Base-by-base conservation (phyloP, 306 rosid genomes). In the Senna siamea region DNA sequence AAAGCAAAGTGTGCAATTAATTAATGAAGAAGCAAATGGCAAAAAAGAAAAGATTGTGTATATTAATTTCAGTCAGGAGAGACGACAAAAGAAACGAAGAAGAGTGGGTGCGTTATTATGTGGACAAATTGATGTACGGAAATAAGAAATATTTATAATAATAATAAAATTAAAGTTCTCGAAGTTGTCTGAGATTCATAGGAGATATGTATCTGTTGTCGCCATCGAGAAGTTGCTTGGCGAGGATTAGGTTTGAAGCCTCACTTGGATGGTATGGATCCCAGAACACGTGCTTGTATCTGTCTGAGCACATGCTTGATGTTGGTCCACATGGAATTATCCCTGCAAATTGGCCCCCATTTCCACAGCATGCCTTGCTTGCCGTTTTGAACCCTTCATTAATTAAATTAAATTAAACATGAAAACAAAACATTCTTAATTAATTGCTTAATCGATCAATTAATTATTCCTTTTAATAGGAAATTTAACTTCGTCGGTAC, bases 181-280 rank as follows among this genome's bases (percentile, higher is more conserved):
- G 75, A 66, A 93, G 98, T 46, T 94, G 95, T 72, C 90, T 88
- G 15, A 91, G 96, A 79, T 94, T 94, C 17, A 88, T 18, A 5
- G 98, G 98, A 66, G 87, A 87, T 2, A 94, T 89, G 78, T 66
- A 61, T 76, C 80, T 87, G 3, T 54, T 69, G 80, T 88, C 96
- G 46, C 99, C 99, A 20, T 94, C 92, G 15, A 94, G 78, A 54
- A 94, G 80, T 59, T 89, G 85, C 51, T 92, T 92, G 77, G 96
- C 93, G 0, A 94, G 64, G 18, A 94, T 73, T 23, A 94, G 74
- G 69, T 94, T 92, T 38, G 99, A 89, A 59, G 99, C 96, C 32
- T 94, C 97, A 28, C 97, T 94, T 10, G 99, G 97, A 50, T 94
- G 99, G 71, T 89, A 92, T 30, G 97, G 99, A 83, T 94, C 97